Conservation (phyloP, 2,329 filamentous ascomycete genomes). For the Colletotrichum brevisporum region DNA sequence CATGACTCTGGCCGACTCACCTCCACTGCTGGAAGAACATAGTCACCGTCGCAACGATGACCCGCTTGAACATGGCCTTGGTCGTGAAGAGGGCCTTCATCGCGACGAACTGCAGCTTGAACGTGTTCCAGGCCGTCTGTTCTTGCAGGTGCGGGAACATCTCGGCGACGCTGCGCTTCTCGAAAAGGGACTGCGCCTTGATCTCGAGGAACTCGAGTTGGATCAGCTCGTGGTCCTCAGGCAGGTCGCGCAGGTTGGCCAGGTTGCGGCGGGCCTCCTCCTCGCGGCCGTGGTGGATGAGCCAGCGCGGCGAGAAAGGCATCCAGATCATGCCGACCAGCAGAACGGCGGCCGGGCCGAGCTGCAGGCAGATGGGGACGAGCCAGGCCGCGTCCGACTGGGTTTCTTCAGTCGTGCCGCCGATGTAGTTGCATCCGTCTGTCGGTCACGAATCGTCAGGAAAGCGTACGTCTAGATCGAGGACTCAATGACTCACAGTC, state of each 20-base stretch:
- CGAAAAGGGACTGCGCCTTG: conserved; percentile 82
- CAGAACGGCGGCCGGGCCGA: conserved; percentile 76
- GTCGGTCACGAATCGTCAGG: not conserved
- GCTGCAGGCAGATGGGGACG: conserved; percentile 79
- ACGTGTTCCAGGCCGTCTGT: conserved; percentile 72
- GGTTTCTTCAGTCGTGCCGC: conserved; percentile 59
- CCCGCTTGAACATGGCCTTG: conserved; percentile 76
- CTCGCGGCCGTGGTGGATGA: conserved; percentile 79
- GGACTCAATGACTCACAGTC: conserved; percentile 58
- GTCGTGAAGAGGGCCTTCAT: conserved; percentile 75
- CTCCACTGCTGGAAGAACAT: conserved; percentile 55
- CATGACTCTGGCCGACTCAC: conserved; percentile 60
- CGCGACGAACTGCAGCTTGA: conserved; percentile 79
- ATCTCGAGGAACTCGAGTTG: conserved; percentile 87
- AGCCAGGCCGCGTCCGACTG: conserved; percentile 82
- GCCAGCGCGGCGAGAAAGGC: conserved; percentile 84
- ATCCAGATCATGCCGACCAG: conserved; percentile 82
- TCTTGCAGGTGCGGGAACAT: conserved; percentile 76
- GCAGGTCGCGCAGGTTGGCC: conserved; percentile 73
- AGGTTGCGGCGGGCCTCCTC: conserved; percentile 76
- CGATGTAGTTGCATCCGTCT: conserved; percentile 76
- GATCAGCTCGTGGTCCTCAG: conserved; percentile 75
- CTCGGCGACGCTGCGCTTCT: conserved; percentile 78
- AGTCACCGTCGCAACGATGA: conserved; percentile 73
- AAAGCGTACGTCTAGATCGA: conserved; percentile 15